Conservation (phyloP, 805 yeast genomes). For the Nakazawaea ishiwadae region DNA sequence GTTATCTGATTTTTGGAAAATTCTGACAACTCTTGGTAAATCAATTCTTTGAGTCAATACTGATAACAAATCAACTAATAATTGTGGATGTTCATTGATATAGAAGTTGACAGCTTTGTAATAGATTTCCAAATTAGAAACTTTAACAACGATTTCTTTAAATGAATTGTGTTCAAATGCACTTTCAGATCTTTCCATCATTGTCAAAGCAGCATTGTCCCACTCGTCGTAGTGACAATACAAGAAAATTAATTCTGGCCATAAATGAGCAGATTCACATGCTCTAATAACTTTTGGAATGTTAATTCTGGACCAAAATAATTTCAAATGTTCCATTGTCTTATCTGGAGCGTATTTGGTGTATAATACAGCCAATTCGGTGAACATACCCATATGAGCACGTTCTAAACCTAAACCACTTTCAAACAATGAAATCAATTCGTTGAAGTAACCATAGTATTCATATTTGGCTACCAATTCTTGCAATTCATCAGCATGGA, state of each 20-base stretch:
- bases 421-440: conserved; percentile 87
- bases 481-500: conserved; percentile 95
- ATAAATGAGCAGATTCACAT: conserved; percentile 87
- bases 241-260: conserved; percentile 94
- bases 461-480: conserved; percentile 87
- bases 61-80: conserved; percentile 79
- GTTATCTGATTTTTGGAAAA: conserved; percentile 93
- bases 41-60: conserved; percentile 87
- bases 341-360: conserved; percentile 85
- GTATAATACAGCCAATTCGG: conserved; percentile 88
- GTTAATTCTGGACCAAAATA: conserved; percentile 97
- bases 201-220: conserved; percentile 96
- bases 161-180: conserved; percentile 92
- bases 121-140: conserved; percentile 92
- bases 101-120: conserved; percentile 96
- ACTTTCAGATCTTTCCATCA: conserved; percentile 91
- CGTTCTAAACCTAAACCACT: conserved; percentile 95
- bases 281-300: conserved; percentile 96
- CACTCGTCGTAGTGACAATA: conserved; percentile 98
- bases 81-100: conserved; percentile 85
- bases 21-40: conserved; percentile 88
- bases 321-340: conserved; percentile 93
- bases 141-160: conserved; percentile 93
- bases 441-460: conserved; percentile 84
- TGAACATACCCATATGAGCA: conserved; percentile 99